Evolutionary conservation across 2,329 filamentous ascomycete genomes (phyloP).

Genomic region (Chalaropsis ovoidea): DNA sequence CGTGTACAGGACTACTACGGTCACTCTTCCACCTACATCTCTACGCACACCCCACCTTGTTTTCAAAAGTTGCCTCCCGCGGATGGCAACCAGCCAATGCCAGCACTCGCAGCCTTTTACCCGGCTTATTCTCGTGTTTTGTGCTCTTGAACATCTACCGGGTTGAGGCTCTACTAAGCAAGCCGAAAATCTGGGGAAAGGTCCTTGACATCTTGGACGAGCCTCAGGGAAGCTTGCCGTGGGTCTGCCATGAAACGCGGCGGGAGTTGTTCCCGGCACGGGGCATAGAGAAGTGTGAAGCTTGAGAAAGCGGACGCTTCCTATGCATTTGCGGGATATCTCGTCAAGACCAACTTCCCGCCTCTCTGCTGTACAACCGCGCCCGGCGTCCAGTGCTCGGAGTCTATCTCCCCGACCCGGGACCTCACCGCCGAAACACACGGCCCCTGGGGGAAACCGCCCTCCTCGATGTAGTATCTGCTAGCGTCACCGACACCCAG

Average conservation of each 20-base stretch:
- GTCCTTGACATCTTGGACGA: background rate
- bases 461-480: conserved; percentile 3
- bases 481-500: background rate
- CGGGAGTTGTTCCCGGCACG: background rate
- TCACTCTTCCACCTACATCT: background rate
- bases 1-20: too few species aligned
- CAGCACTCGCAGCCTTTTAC: background rate
- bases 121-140: conserved; percentile 15
- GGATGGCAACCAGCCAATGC: background rate
- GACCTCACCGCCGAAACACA: background rate
- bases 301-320: too few species aligned
- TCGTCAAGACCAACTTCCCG: too few species aligned
- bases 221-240: background rate
- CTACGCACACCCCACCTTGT: background rate
- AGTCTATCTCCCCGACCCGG: background rate
- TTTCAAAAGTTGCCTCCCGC: background rate
- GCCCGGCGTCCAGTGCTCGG: background rate
- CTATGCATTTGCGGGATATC: too few species aligned
- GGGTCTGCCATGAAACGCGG: background rate
- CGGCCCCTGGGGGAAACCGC: conserved; percentile 1
- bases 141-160: background rate
- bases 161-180: conserved; percentile 10
- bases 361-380: too few species aligned
- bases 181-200: conserved; percentile 14
- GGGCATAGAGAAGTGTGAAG: background rate